Conservation (phyloP, 2,329 filamentous ascomycete species). For the Aspergillus sp. region DNA sequence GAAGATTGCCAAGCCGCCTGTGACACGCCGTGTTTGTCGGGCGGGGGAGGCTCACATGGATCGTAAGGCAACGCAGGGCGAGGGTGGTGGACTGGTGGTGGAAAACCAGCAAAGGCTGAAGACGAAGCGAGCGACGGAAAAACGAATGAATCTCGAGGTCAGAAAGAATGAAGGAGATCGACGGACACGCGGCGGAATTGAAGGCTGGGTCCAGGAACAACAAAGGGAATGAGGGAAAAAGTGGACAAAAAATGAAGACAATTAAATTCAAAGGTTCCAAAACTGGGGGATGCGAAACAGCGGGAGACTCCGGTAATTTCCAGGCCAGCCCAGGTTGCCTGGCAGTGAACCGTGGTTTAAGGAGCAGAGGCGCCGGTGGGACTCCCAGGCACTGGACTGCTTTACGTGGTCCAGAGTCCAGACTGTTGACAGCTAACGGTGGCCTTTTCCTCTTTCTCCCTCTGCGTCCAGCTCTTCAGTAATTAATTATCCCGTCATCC, state of each 20-base stretch:
- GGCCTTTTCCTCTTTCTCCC: slow-evolving; percentile 4
- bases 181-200: slow-evolving; percentile 1
- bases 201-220: slow-evolving; percentile 1
- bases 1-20: slow-evolving; percentile 19
- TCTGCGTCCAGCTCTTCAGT: not conserved
- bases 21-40: slow-evolving; percentile 20
- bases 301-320: slow-evolving; percentile 5
- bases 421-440: slow-evolving; percentile 11
- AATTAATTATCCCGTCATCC: not conserved
- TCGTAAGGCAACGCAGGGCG: slow-evolving; percentile 17
- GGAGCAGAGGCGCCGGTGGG: slow-evolving; percentile 2
- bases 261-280: not conserved
- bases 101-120: not conserved
- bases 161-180: slow-evolving; percentile 6
- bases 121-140: not conserved
- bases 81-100: slow-evolving; percentile 17
- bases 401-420: not conserved
- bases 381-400: not conserved
- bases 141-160: slow-evolving; percentile 6
- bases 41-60: slow-evolving; percentile 24
- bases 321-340: not conserved
- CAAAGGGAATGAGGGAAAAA: not conserved
- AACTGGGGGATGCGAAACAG: slow-evolving; percentile 4
- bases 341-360: not conserved
- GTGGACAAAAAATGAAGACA: not conserved